Conservation (phyloP, 140 eudicot species). For the Stevia rebaudiana region DNA sequence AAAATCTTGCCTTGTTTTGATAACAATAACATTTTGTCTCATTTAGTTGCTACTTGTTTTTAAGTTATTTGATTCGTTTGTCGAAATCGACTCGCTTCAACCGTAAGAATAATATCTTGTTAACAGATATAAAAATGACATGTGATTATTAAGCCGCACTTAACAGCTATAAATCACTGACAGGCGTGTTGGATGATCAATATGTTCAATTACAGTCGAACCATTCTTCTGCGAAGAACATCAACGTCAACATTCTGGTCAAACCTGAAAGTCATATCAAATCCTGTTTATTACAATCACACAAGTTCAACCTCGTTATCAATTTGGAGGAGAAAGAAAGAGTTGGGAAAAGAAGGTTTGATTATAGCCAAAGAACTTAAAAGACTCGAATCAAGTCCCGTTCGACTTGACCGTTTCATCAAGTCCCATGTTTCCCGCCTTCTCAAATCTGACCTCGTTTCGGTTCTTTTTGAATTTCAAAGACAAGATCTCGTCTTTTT, state of each 20-base stretch:
- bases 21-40: not conserved
- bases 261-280: slow-evolving; percentile 7
- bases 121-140: not conserved
- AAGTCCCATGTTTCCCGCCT: slow-evolving; percentile 70
- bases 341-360: slow-evolving; percentile 83
- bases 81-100: not conserved
- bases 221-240: slow-evolving; percentile 21
- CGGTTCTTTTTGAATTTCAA: slow-evolving; percentile 85
- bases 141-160: not conserved
- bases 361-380: slow-evolving; percentile 82
- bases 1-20: not conserved
- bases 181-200: not conserved
- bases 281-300: slow-evolving; percentile 10
- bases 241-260: slow-evolving; percentile 13
- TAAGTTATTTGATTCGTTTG: not conserved
- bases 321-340: slow-evolving; percentile 94
- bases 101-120: too few relatives aligned
- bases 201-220: slow-evolving; percentile 26
- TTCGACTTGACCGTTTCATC: slow-evolving; percentile 63
- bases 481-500: slow-evolving; percentile 77
- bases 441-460: slow-evolving; percentile 77
- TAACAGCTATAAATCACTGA: not conserved
- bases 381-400: slow-evolving; percentile 66
- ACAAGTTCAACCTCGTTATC: slow-evolving; percentile 38
- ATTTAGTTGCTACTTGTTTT: not conserved